Percentiles rank a stretch among this genome's conserved stretches.
Evolutionary conservation across 495 filamentous ascomycete genomes (phyloP).

Genomic region (Staphylotrichum tortipilum): DNA sequence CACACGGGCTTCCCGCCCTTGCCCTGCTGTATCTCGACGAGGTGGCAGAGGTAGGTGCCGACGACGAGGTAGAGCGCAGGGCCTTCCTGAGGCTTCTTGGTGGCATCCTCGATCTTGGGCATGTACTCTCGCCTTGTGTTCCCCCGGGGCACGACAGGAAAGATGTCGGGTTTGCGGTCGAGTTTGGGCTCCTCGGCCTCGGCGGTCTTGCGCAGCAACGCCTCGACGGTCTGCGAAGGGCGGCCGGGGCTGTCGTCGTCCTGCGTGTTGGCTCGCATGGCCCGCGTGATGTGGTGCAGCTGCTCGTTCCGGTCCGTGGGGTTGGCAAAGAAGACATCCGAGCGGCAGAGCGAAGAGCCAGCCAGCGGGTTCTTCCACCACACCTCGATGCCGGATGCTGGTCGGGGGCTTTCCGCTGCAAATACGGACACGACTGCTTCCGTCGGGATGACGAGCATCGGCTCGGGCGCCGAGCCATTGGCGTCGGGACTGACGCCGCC

Average conservation of each 20-base stretch:
- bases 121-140: conserved; percentile 36
- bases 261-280: conserved; percentile 36
- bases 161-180: conserved; percentile 64
- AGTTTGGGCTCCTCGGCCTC: conserved; percentile 60
- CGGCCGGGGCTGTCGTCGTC: conserved; percentile 39
- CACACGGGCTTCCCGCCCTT: conserved; percentile 45
- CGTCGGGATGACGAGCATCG: conserved; percentile 47
- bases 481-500: conserved; percentile 5
- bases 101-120: conserved; percentile 37
- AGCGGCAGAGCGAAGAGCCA: conserved; percentile 40
- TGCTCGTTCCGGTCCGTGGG: conserved; percentile 67
- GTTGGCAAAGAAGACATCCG: conserved; percentile 61
- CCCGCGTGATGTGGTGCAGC: conserved; percentile 59
- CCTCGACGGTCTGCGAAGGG: conserved; percentile 51
- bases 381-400: conserved; percentile 74
- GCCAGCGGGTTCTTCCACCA: conserved; percentile 58
- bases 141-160: conserved; percentile 71
- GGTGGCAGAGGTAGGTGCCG: conserved; percentile 71
- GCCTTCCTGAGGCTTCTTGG: conserved; percentile 63
- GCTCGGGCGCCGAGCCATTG: conserved; percentile 16
- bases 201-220: conserved; percentile 57
- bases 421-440: conserved; percentile 70
- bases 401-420: conserved; percentile 66
- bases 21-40: conserved; percentile 53
- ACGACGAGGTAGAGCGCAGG: conserved; percentile 80